Base-by-base conservation (phyloP, 495 filamentous ascomycete genomes). In the Gamarada debralockiae region DNA sequence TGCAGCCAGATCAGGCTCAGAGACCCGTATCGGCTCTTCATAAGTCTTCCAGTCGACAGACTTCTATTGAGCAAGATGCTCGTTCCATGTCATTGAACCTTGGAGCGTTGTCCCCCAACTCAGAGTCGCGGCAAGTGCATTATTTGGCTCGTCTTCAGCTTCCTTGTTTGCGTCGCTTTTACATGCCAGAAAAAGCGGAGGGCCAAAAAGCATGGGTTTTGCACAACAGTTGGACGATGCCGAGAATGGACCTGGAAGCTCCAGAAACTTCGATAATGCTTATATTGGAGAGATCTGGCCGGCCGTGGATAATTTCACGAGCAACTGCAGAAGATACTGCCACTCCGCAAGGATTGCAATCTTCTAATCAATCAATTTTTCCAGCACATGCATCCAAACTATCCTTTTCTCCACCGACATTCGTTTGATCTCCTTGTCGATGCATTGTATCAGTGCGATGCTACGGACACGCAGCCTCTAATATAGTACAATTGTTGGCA, bases 91-190 rank as follows among this genome's bases (percentile, higher is more conserved):
- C 44, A 9, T 33, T 48, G 44, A 23, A 48, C 14, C 44, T 48
- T 18, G 44, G 44, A 3, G 21, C 29, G 3, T n/a, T 48, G 3
- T 48, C 44, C 10, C 27, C 29, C 3, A 33, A 48, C 18, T 48
- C 44, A 14, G 44, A 48, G 7, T 48, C 44, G 8, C 44, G 44
- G 8, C 44, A 48, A 48, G 3, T 48, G n/a, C 44, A 48, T n/a
- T 48, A 29, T 15, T 34, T 6, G 27, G 44, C 6, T 48, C 44
- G 21, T 48, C 21, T 3, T 48, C 44, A 31, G 44, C 21, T 6
- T 31, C 44, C 9, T n/a, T 48, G 23, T 18, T 48, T 48, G 44
- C 44, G 44, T 34, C 44, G 3, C 15, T 48, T 3, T 3, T 48
- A n/a, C 44, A 31, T 3, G 8, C 44, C 8, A 17, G n/a, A n/a